A percentile compares a stretch with the other conserved stretches of the same genome.
Conservation (phyloP, 352 stramenopile genomes). For the Globisporangium canariense region DNA sequence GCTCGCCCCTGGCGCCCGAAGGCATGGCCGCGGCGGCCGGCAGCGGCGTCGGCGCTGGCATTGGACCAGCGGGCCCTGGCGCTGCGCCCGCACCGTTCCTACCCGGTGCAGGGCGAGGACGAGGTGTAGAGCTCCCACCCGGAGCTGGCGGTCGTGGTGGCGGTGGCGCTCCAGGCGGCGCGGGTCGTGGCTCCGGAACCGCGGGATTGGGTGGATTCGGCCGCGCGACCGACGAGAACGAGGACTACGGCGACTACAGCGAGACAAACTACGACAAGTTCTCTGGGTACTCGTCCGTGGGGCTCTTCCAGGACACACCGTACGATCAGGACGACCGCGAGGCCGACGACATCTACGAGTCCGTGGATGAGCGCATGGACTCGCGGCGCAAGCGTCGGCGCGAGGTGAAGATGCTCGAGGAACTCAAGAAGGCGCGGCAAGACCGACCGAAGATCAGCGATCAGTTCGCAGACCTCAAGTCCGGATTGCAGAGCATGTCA, state of each 20-base stretch:
- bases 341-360: constrained; percentile 95
- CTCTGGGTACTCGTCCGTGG: constrained; percentile 77
- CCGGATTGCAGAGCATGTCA: constrained; percentile 87
- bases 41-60: not conserved
- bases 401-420: constrained; percentile 78
- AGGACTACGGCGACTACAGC: constrained; percentile 87
- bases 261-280: constrained; percentile 93
- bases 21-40: not conserved
- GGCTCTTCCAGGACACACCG: constrained; percentile 88
- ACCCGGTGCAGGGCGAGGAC: constrained; percentile 85
- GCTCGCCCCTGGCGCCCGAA: constrained; percentile 29
- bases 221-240: constrained; percentile 82
- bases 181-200: constrained; percentile 71
- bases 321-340: constrained; percentile 97
- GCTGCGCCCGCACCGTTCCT: constrained; percentile 72
- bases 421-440: constrained; percentile 83
- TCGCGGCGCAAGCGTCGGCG: constrained; percentile 83
- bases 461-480: constrained; percentile 98
- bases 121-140: constrained; percentile 37
- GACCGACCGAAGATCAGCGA: constrained; percentile 94
- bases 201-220: constrained; percentile 81
- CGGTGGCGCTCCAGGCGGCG: constrained; percentile 23
- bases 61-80: constrained; percentile 1
- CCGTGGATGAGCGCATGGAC: constrained; percentile 96
- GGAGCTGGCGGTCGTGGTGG: constrained; percentile 14